phyloP scores from a whole-genome alignment of 768 basidiomycete species.

The Mycena kentingensis region DNA sequence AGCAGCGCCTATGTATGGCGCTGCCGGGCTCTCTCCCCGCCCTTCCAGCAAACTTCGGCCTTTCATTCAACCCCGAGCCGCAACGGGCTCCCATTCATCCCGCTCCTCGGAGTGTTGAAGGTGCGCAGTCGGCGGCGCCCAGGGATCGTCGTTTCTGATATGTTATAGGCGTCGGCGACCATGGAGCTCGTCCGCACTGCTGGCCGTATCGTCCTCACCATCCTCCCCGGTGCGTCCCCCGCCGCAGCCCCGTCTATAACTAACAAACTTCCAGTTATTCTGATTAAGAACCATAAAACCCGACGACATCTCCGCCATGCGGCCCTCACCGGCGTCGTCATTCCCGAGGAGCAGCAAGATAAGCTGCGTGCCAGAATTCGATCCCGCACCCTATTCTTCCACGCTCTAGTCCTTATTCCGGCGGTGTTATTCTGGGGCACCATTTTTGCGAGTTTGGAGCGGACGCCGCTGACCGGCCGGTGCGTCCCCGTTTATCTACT shows the following conservation, averaged over 20 bases:
- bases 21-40: conserved; percentile 1
- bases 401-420: conserved; percentile 62
- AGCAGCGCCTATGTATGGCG: not conserved
- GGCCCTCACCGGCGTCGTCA: conserved; percentile 50
- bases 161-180: conserved; percentile 65
- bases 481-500: conserved; percentile 35
- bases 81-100: conserved; percentile 45
- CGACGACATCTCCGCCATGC: conserved; percentile 52
- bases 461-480: conserved; percentile 86
- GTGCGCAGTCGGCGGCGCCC: conserved; percentile 36
- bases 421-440: conserved; percentile 64
- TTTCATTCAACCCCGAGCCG: conserved; percentile 46
- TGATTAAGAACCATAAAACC: conserved; percentile 58
- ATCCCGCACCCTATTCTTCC: conserved; percentile 50
- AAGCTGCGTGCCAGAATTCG: conserved; percentile 50
- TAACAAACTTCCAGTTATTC: conserved; percentile 38
- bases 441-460: conserved; percentile 71
- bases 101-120: conserved; percentile 68
- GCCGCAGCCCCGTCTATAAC: not conserved
- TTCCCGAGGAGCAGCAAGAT: conserved; percentile 56
- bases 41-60: conserved; percentile 12
- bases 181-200: conserved; percentile 71
- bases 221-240: conserved; percentile 50
- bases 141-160: not conserved
- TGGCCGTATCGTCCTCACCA: conserved; percentile 71